Evolutionary conservation across 2,329 filamentous ascomycete species (phyloP).

Genomic region (Macroventuria anomochaeta): DNA sequence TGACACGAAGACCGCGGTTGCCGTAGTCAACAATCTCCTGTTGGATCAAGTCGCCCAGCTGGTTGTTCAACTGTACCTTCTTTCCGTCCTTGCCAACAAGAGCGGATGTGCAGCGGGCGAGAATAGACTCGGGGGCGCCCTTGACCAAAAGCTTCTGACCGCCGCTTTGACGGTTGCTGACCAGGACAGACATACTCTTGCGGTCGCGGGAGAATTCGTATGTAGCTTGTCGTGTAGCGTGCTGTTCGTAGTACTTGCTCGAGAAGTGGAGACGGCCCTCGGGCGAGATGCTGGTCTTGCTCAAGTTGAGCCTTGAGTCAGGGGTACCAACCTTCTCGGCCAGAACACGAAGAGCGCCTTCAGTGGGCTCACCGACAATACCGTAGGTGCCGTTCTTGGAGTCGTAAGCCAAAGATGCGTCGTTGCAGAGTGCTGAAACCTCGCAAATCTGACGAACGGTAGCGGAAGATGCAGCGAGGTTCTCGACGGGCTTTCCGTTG

Average conservation of each 20-base stretch:
- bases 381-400: slow-evolving; percentile 74
- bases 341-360: slow-evolving; percentile 87
- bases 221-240: slow-evolving; percentile 77
- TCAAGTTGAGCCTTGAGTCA: slow-evolving; percentile 65
- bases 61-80: slow-evolving; percentile 73
- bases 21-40: slow-evolving; percentile 89
- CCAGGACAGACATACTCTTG: slow-evolving; percentile 98
- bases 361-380: slow-evolving; percentile 91
- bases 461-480: slow-evolving; percentile 72
- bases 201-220: slow-evolving; percentile 97
- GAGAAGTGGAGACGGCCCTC: slow-evolving; percentile 76
- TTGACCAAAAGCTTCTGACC: slow-evolving; percentile 89
- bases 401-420: slow-evolving; percentile 83
- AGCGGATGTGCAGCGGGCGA: slow-evolving; percentile 87
- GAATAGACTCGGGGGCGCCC: slow-evolving; percentile 91
- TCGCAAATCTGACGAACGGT: slow-evolving; percentile 81
- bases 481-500: slow-evolving; percentile 70
- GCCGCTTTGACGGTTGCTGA: slow-evolving; percentile 64
- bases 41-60: slow-evolving; percentile 72
- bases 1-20: slow-evolving; percentile 90
- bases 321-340: slow-evolving; percentile 94
- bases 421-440: slow-evolving; percentile 81
- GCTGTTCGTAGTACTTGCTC: slow-evolving; percentile 83
- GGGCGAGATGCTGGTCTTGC: slow-evolving; percentile 55
- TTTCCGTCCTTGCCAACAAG: slow-evolving; percentile 80